phyloP scores from a whole-genome alignment of 2,329 filamentous ascomycete species.

The Xylaria multiplex region DNA sequence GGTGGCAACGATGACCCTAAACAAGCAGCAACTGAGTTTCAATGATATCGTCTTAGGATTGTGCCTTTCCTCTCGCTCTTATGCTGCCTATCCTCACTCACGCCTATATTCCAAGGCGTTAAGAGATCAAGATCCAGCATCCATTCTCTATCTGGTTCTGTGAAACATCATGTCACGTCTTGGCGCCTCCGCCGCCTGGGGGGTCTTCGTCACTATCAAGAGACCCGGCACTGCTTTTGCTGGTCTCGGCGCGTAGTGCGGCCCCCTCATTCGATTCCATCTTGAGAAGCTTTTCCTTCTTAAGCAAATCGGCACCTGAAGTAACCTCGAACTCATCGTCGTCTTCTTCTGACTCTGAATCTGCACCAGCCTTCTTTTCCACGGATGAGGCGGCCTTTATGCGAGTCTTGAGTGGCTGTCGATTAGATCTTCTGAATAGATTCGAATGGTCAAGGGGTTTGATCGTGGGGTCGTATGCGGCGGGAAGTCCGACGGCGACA shows the following conservation, averaged over 20 bases:
- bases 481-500: conserved; percentile 69
- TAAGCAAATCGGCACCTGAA: conserved; percentile 53
- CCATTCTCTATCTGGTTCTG: conserved; percentile 1
- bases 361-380: conserved; percentile 51
- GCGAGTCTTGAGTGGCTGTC: conserved; percentile 34
- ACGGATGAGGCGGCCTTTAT: conserved; percentile 53
- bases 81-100: conserved; percentile 3
- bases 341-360: conserved; percentile 52
- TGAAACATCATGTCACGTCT: conserved; percentile 42
- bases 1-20: neutral
- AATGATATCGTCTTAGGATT: neutral
- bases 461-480: conserved; percentile 71
- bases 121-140: conserved; percentile 6
- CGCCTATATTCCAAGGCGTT: conserved; percentile 26
- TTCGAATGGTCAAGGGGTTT: conserved; percentile 60
- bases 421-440: conserved; percentile 40
- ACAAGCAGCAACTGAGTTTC: conserved; percentile 6
- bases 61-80: neutral
- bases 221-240: conserved; percentile 49
- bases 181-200: conserved; percentile 49
- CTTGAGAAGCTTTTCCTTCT: conserved; percentile 53
- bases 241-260: conserved; percentile 44
- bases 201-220: conserved; percentile 51
- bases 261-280: conserved; percentile 50
- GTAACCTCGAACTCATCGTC: conserved; percentile 57